phyloP scores from a whole-genome alignment of 352 stramenopile species.

The Phytophthora tubulina region DNA sequence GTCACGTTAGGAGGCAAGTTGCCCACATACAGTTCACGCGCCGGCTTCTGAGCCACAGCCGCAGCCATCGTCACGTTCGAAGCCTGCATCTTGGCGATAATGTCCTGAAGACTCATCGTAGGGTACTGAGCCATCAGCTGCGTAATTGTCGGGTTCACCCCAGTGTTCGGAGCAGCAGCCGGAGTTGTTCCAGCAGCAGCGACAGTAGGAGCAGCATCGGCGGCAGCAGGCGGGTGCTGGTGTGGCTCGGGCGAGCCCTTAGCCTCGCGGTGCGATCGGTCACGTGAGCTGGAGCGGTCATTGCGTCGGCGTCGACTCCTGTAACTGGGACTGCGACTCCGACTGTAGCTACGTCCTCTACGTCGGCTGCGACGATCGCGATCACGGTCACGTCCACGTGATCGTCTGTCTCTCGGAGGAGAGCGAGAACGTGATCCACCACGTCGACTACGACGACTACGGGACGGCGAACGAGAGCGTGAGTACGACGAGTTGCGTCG shows the following conservation, averaged over 20 bases:
- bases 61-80: conserved; percentile 81
- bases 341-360: conserved; percentile 47
- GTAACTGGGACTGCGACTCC: conserved; percentile 61
- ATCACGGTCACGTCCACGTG: conserved; percentile 47
- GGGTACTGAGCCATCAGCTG: conserved; percentile 92
- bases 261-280: conserved; percentile 54
- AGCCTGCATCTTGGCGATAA: conserved; percentile 91
- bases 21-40: conserved; percentile 86
- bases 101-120: conserved; percentile 90
- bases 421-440: conserved; percentile 57
- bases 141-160: conserved; percentile 83
- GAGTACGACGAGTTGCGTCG: conserved; percentile 48
- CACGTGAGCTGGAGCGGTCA: conserved; percentile 69
- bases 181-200: conserved; percentile 17
- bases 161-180: conserved; percentile 26
- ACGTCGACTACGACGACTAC: conserved; percentile 48
- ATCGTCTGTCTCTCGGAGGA: conserved; percentile 28
- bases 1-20: conserved; percentile 88
- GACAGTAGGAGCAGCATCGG: conserved; percentile 11
- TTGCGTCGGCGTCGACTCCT: conserved; percentile 53
- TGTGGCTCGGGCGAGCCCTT: conserved; percentile 62
- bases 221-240: conserved; percentile 46
- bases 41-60: conserved; percentile 79
- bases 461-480: conserved; percentile 58
- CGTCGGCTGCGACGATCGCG: conserved; percentile 41